Evolutionary conservation across 2,329 filamentous ascomycete genomes (phyloP), one percentile per base, ranked within the genome.

Genomic region (Talaromyces sp.): DNA sequence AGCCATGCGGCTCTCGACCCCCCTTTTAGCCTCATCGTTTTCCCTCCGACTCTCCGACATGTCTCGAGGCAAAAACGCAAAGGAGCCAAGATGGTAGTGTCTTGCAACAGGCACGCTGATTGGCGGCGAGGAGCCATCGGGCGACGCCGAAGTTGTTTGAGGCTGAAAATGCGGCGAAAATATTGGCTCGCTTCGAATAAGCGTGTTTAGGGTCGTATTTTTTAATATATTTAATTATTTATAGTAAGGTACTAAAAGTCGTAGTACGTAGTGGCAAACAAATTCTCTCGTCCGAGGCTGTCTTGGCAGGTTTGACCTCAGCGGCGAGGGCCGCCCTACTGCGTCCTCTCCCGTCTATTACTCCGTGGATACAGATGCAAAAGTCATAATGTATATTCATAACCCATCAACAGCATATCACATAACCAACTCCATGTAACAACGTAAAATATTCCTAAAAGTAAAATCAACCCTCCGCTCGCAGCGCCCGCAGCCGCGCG

Each of bases 401-500:
- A 38, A 38, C 14, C 17, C n/a, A n/a, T 9, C 3, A 38, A 38
- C n/a, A 38, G 14, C 17, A 38, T 38, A 38, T 38, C 35, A 17
- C 35, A 38, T 8, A 38, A n/a, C 35, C 35, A 38, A 38, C 35
- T 38, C 35, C 35, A 35, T 35, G n/a, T 43, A 43, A 43, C 17
- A 46, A 46, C 9, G 43, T 24, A 46, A 46, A 46, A 46, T 14
- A 46, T 24, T 3, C 26, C 26, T 19, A 55, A 21, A 26, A 19
- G 21, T 4, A 21, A 26, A 19, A 59, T 70, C 58, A 75, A 62
- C 67, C 73, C 31, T 69, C 73, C 56, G 75, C 75, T 59, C 76
- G 67, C 55, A 78, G 65, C 56, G 76, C 76, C 62, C 74, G 69
- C 62, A 78, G 62, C 61, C 76, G 70, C 19, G 74, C 75, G 35